Conservation (phyloP, 1,284 basidiomycete genomes). For the Malassezia japonica region DNA sequence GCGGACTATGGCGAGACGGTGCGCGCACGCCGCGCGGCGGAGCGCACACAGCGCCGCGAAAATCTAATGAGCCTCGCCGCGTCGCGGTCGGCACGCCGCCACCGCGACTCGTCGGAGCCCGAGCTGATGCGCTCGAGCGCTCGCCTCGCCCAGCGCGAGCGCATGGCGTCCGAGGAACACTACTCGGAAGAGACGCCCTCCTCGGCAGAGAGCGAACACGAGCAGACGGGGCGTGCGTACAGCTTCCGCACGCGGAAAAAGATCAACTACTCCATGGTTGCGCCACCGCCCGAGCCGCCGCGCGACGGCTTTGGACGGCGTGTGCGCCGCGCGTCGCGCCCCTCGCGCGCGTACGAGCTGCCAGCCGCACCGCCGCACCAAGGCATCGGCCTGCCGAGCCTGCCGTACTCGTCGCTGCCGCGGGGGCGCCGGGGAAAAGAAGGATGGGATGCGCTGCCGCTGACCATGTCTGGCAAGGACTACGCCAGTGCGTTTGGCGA, state of each 20-base stretch:
- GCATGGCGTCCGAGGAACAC: constrained; percentile 20
- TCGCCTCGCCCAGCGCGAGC: not conserved
- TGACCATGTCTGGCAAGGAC: constrained; percentile 41
- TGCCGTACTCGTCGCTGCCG: constrained; percentile 24
- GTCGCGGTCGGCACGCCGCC: constrained; percentile 17
- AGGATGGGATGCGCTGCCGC: constrained; percentile 19
- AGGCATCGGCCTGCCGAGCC: constrained; percentile 16
- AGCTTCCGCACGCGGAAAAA: constrained; percentile 42
- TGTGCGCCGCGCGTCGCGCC: constrained; percentile 15
- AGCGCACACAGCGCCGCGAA: constrained; percentile 15
- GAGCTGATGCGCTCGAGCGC: not conserved
- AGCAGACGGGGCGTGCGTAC: constrained; percentile 32
- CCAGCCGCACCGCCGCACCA: constrained; percentile 7
- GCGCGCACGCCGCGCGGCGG: constrained; percentile 7
- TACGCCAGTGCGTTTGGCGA: constrained; percentile 42
- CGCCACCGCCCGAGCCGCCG: constrained; percentile 31
- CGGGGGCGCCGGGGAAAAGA: constrained; percentile 22
- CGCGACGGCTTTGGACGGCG: constrained; percentile 38
- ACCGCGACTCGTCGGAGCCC: constrained; percentile 1
- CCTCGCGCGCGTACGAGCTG: constrained; percentile 14
- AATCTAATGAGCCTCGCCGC: constrained; percentile 17
- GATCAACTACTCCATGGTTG: constrained; percentile 40
- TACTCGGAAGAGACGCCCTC: constrained; percentile 22
- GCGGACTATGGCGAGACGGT: constrained; percentile 21
- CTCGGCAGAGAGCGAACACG: constrained; percentile 26